phyloP scores from a whole-genome alignment of 441 rosid species.

The Francoa sonchifolia region DNA sequence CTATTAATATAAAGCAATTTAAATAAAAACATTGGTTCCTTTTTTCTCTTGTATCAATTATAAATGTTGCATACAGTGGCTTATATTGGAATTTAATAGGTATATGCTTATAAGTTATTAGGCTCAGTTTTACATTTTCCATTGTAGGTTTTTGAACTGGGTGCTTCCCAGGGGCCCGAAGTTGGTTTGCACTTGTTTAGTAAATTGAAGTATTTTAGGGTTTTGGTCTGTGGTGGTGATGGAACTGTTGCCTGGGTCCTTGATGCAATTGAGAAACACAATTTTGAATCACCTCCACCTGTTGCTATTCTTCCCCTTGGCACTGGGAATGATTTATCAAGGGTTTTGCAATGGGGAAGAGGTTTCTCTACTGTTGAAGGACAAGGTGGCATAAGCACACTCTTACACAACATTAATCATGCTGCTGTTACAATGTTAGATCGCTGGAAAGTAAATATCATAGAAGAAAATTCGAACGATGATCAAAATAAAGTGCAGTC shows the following conservation, averaged over 20 bases:
- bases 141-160: conserved; percentile 47
- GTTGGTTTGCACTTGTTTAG: conserved; percentile 48
- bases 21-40: too few relatives aligned
- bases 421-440: conserved; percentile 66
- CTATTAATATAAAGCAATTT: too few relatives aligned
- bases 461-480: conserved; percentile 28
- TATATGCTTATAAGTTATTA: too few relatives aligned
- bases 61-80: not conserved
- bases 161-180: conserved; percentile 53
- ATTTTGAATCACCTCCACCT: conserved; percentile 60
- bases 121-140: conserved; percentile 5
- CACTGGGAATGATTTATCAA: conserved; percentile 65
- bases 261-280: conserved; percentile 47
- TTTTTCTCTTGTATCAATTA: too few relatives aligned
- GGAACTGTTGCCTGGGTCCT: conserved; percentile 71
- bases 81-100: not conserved
- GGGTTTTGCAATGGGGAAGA: conserved; percentile 60
- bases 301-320: conserved; percentile 62
- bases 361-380: conserved; percentile 45
- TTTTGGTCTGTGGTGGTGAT: conserved; percentile 70
- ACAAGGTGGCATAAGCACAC: conserved; percentile 40
- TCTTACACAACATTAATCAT: conserved; percentile 46
- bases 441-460: conserved; percentile 49
- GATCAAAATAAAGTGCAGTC: conserved; percentile 23
- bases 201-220: conserved; percentile 40